Evolutionary conservation across 768 basidiomycete genomes (phyloP).

Genomic region (Erythrobasidium yunnanense): DNA sequence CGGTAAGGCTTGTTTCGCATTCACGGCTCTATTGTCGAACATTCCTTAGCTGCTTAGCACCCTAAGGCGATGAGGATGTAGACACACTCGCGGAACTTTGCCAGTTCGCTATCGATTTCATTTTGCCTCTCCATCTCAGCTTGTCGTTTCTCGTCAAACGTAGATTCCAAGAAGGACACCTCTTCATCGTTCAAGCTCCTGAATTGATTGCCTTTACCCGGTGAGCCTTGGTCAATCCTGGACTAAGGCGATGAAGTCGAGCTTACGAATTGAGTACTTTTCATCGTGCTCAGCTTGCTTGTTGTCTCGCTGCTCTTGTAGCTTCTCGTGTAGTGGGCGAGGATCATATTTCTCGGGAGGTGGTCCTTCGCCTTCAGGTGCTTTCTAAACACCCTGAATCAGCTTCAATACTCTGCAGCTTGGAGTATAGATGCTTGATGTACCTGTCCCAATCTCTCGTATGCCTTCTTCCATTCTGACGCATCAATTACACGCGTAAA

Average conservation of each 20-base stretch:
- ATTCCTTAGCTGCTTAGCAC: neutral
- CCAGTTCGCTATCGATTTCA: conserved; percentile 15
- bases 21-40: conserved; percentile 2
- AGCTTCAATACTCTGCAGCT: neutral
- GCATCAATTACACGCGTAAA: too few relatives aligned
- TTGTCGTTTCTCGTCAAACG: neutral
- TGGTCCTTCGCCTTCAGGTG: neutral
- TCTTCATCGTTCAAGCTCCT: conserved; percentile 19
- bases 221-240: too few relatives aligned
- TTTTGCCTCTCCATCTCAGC: neutral
- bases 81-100: conserved; percentile 4
- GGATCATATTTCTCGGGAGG: conserved; percentile 18
- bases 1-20: neutral
- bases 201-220: conserved; percentile 18
- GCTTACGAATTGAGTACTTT: conserved; percentile 23
- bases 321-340: conserved; percentile 6
- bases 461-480: conserved; percentile 24
- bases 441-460: conserved; percentile 13
- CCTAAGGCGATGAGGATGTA: neutral
- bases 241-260: neutral
- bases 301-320: conserved; percentile 11
- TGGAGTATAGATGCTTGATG: neutral
- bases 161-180: conserved; percentile 4
- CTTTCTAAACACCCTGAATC: neutral
- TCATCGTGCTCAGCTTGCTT: conserved; percentile 22